These are phyloP conservation scores for Hypoxylon sp. DNA, from an alignment of 2,329 filamentous ascomycete species.

Conservation along the genomic window DNA sequence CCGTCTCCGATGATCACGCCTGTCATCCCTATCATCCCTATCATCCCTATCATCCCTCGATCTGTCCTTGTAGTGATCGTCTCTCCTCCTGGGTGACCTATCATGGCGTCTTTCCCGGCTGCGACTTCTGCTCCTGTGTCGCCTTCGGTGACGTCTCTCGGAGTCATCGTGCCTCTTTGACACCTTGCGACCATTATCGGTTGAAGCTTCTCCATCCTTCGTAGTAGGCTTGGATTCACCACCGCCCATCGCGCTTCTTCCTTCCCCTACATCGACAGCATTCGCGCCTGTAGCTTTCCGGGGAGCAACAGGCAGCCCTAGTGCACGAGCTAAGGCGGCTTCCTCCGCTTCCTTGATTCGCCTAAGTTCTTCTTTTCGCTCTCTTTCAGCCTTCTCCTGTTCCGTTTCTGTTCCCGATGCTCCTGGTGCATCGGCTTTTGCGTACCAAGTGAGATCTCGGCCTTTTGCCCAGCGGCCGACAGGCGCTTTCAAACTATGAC, in stretches of 20 bases:
- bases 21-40: slow-evolving; percentile 62
- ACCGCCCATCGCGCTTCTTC: slow-evolving; percentile 53
- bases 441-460: slow-evolving; percentile 76
- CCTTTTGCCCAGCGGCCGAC: slow-evolving; percentile 93
- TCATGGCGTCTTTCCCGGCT: slow-evolving; percentile 49
- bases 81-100: slow-evolving; percentile 49
- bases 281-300: slow-evolving; percentile 75
- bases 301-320: slow-evolving; percentile 81
- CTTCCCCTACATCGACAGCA: slow-evolving; percentile 71
- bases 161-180: slow-evolving; percentile 52
- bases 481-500: slow-evolving; percentile 91
- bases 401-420: slow-evolving; percentile 68
- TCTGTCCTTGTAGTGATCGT: slow-evolving; percentile 43
- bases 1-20: slow-evolving; percentile 60
- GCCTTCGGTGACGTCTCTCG: slow-evolving; percentile 54
- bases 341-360: slow-evolving; percentile 92
- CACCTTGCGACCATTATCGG: slow-evolving; percentile 43
- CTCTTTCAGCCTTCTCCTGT: slow-evolving; percentile 70
- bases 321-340: slow-evolving; percentile 85
- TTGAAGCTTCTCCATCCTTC: slow-evolving; percentile 42
- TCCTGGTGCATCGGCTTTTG: slow-evolving; percentile 68
- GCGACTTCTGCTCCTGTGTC: slow-evolving; percentile 54
- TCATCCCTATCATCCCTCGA: slow-evolving; percentile 62
- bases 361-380: slow-evolving; percentile 82
- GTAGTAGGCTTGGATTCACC: slow-evolving; percentile 32